phyloP scores from a whole-genome alignment of 257 asterid species.

The Penstemon newberryi region DNA sequence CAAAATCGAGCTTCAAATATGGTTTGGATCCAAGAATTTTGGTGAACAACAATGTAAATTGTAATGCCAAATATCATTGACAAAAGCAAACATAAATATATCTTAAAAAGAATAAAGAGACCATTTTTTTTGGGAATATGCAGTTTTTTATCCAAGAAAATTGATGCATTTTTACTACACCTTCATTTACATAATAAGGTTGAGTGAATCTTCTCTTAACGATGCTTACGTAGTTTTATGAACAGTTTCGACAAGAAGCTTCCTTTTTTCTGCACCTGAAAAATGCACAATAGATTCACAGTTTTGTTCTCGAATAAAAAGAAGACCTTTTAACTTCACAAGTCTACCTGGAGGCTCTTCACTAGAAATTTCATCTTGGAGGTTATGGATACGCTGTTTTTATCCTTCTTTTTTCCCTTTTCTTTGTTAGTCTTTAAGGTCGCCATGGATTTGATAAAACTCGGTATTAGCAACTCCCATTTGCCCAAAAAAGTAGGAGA shows the following conservation, averaged over 20 bases:
- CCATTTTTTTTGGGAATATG: too few species aligned
- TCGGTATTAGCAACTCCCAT: constrained; percentile 42
- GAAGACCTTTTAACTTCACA: neutral
- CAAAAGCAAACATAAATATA: too few species aligned
- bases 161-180: neutral
- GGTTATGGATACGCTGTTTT: constrained; percentile 14
- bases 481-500: constrained; percentile 43
- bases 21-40: too few species aligned
- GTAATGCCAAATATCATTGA: too few species aligned
- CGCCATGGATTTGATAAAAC: constrained; percentile 32
- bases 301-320: neutral
- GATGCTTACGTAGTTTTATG: constrained; percentile 23
- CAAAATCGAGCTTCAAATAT: too few species aligned
- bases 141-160: neutral
- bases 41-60: too few species aligned
- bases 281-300: neutral
- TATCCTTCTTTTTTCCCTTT: constrained; percentile 26
- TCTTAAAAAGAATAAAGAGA: too few species aligned
- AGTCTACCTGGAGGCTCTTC: constrained; percentile 27
- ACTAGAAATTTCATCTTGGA: constrained; percentile 32
- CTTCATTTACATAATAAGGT: neutral
- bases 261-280: constrained; percentile 33
- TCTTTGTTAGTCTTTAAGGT: constrained; percentile 11
- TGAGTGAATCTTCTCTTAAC: neutral
- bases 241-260: constrained; percentile 30